Evolutionary conservation across 2,329 filamentous ascomycete species (phyloP).

Genomic region (Stromatinia cepivora): DNA sequence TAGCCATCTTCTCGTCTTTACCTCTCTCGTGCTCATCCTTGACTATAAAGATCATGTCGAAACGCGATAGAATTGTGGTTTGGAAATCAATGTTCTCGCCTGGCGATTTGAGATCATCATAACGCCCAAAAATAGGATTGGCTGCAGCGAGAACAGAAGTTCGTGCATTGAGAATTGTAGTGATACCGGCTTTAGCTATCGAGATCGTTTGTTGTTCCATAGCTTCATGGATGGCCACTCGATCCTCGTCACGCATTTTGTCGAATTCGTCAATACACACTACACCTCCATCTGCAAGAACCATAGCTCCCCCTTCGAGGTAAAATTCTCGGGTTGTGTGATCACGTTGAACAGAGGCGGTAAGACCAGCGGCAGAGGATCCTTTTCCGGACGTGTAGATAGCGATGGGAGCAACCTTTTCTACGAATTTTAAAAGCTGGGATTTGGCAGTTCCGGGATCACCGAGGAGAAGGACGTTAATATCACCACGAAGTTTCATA

Average conservation of each 20-base stretch:
- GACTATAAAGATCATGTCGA: slow-evolving; percentile 99
- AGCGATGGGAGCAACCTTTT: slow-evolving; percentile 92
- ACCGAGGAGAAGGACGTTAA: slow-evolving; percentile 94
- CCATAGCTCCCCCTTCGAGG: slow-evolving; percentile 97
- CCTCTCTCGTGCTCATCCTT: slow-evolving; percentile 88
- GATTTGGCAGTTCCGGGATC: slow-evolving; percentile 98
- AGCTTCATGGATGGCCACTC: slow-evolving; percentile 97
- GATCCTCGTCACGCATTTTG: slow-evolving; percentile 98
- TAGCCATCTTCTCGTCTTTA: slow-evolving; percentile 90
- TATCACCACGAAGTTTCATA: slow-evolving; percentile 96
- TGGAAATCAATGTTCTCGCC: slow-evolving; percentile 99
- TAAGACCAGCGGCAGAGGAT: slow-evolving; percentile 94
- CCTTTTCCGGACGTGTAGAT: slow-evolving; percentile 99
- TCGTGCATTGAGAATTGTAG: slow-evolving; percentile 92
- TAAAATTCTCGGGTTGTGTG: slow-evolving; percentile 93
- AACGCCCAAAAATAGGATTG: slow-evolving; percentile 96
- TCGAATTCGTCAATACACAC: slow-evolving; percentile 99
- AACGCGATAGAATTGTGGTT: slow-evolving; percentile 95
- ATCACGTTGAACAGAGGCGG: slow-evolving; percentile 93
- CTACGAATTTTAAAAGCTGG: slow-evolving; percentile 94
- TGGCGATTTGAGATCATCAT: slow-evolving; percentile 96
- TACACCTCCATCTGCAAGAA: slow-evolving; percentile 92
- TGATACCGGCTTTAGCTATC: slow-evolving; percentile 97
- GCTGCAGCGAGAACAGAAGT: slow-evolving; percentile 94
- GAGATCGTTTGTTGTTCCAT: slow-evolving; percentile 99